Conservation (phyloP, 2,329 filamentous ascomycete genomes). For the Bipolaris oryzae region DNA sequence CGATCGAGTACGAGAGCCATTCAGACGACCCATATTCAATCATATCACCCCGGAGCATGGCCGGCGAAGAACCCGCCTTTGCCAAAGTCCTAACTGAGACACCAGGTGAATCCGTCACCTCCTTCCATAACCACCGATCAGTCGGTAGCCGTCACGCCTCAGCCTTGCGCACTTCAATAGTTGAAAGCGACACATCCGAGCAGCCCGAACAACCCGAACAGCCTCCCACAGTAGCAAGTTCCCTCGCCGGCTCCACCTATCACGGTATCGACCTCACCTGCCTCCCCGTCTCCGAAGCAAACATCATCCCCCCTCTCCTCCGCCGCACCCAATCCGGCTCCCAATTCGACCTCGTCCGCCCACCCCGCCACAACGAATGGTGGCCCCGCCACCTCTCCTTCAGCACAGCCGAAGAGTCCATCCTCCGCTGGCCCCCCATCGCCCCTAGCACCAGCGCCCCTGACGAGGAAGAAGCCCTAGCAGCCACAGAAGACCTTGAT, state of each 20-base stretch:
- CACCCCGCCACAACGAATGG: conserved; percentile 60
- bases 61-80: conserved; percentile 38
- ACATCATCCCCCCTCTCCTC: conserved; percentile 59
- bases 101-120: conserved; percentile 36
- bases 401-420: conserved; percentile 74
- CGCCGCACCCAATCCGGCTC: conserved; percentile 67
- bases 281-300: conserved; percentile 53
- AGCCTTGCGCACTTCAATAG: conserved; percentile 15
- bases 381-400: conserved; percentile 79
- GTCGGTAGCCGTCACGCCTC: conserved; percentile 27
- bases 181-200: conserved; percentile 32
- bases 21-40: conserved; percentile 19
- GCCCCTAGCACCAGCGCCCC: conserved; percentile 19
- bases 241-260: conserved; percentile 64
- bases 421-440: conserved; percentile 64
- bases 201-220: conserved; percentile 41
- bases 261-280: conserved; percentile 63
- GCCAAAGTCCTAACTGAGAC: conserved; percentile 45
- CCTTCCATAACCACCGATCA: conserved; percentile 27
- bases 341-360: conserved; percentile 35
- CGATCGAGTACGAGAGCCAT: conserved; percentile 12
- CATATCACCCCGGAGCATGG: conserved; percentile 21
- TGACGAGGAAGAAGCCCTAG: conserved; percentile 24
- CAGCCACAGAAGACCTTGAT: conserved; percentile 33
- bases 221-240: conserved; percentile 56